These are phyloP conservation scores for Raddia guianensis DNA, from an alignment of 176 grass and related monocot genomes.

Conservation along the genomic window DNA sequence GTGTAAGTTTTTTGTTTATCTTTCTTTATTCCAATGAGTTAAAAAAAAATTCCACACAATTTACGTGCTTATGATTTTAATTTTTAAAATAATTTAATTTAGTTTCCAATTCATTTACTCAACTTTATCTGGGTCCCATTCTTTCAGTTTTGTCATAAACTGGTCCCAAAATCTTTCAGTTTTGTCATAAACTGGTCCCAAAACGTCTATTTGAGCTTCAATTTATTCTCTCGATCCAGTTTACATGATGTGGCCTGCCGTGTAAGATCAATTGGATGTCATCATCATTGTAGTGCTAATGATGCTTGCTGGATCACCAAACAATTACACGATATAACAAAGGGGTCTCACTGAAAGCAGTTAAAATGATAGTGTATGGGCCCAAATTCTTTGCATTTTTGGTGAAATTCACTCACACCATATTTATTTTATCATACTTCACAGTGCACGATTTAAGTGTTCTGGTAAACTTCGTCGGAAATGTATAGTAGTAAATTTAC, in stretches of 20 bases:
- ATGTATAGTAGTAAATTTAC: neutral
- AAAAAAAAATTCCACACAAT: too few species aligned
- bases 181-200: neutral
- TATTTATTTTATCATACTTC: neutral
- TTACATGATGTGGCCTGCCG: conserved; percentile 7
- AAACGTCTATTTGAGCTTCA: neutral
- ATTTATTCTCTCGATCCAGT: neutral
- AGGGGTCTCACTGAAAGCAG: neutral
- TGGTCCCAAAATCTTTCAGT: too few species aligned
- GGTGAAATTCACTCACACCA: neutral
- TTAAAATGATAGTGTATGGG: neutral
- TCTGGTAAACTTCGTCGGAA: neutral
- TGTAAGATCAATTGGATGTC: too few species aligned
- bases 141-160: too few species aligned
- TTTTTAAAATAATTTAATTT: too few species aligned
- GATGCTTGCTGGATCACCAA: too few species aligned
- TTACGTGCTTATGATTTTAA: too few species aligned
- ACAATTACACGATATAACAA: too few species aligned
- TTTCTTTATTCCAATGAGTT: too few species aligned
- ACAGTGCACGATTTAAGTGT: neutral
- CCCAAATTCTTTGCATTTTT: neutral
- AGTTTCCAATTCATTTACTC: too few species aligned
- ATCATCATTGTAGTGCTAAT: too few species aligned
- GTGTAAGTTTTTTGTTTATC: conserved; percentile 45
- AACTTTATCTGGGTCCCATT: too few species aligned